phyloP scores from a whole-genome alignment of 768 basidiomycete genomes.

The Pluteus cervinus region DNA sequence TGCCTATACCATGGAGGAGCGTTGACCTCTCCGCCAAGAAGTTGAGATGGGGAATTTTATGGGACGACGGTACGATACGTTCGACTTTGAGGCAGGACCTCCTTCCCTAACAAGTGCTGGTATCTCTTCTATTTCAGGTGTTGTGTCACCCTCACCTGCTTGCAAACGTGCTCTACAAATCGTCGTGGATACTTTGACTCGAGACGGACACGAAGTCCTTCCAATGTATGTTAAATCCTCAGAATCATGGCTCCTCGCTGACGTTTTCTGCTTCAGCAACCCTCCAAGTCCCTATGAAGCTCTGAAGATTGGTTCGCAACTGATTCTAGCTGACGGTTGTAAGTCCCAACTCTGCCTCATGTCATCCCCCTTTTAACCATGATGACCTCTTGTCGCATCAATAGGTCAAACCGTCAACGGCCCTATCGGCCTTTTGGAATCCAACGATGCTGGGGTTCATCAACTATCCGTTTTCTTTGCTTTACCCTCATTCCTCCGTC shows the following conservation, averaged over 20 bases:
- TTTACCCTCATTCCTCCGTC: slow-evolving; percentile 42
- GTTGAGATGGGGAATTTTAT: slow-evolving; percentile 53
- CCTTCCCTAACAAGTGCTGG: too few species aligned
- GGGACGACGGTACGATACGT: slow-evolving; percentile 49
- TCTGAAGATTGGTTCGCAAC: slow-evolving; percentile 44
- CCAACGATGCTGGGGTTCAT: slow-evolving; percentile 42
- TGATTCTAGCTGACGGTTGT: slow-evolving; percentile 48
- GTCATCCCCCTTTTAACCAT: not conserved
- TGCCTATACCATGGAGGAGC: slow-evolving; percentile 36
- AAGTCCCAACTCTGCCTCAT: slow-evolving; percentile 4
- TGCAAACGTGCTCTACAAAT: slow-evolving; percentile 46
- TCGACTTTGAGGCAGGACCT: slow-evolving; percentile 14
- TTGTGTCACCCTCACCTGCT: slow-evolving; percentile 53
- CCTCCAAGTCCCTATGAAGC: slow-evolving; percentile 47
- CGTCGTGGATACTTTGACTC: slow-evolving; percentile 37
- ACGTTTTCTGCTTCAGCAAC: slow-evolving; percentile 15
- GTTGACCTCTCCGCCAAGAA: slow-evolving; percentile 22
- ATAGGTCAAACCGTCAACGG: slow-evolving; percentile 22
- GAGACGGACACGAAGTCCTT: slow-evolving; percentile 43
- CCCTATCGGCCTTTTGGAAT: slow-evolving; percentile 33
- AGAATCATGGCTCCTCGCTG: not conserved
- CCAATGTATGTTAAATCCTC: slow-evolving; percentile 30
- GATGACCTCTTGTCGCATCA: not conserved
- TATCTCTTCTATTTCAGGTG: slow-evolving; percentile 26
- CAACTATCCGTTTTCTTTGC: slow-evolving; percentile 30